phyloP scores from a whole-genome alignment of 345 rosid genomes.

The Firmiana major region DNA sequence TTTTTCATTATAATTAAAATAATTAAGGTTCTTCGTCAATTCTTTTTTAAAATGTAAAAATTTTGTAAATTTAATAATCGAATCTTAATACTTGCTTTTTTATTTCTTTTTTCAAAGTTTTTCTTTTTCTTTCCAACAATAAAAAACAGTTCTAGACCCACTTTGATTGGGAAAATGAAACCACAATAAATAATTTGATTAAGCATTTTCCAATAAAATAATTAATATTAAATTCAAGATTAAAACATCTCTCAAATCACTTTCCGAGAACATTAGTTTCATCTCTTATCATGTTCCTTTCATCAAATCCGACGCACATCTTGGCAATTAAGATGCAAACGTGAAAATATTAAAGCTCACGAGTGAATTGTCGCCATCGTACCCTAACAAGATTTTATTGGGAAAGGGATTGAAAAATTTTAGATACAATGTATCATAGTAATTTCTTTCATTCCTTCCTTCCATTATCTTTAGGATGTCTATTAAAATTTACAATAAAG shows the following conservation, averaged over 20 bases:
- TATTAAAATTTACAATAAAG: not conserved
- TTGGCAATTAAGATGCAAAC: conserved; percentile 11
- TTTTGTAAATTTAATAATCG: too few relatives aligned
- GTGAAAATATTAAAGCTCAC: conserved; percentile 30
- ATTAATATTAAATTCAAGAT: not conserved
- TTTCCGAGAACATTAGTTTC: not conserved
- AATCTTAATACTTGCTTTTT: too few relatives aligned
- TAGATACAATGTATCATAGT: not conserved
- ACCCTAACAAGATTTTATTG: conserved; percentile 30
- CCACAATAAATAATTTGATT: too few relatives aligned
- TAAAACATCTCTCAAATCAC: not conserved
- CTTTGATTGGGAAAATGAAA: too few relatives aligned
- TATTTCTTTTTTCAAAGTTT: too few relatives aligned
- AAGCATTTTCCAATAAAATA: not conserved
- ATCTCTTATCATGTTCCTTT: not conserved
- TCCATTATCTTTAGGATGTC: not conserved
- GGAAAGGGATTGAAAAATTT: conserved; percentile 15
- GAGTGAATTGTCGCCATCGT: conserved; percentile 44
- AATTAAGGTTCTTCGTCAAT: too few relatives aligned
- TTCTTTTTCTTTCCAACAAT: too few relatives aligned
- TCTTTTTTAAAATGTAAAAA: too few relatives aligned
- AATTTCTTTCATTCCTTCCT: not conserved
- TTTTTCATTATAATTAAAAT: too few relatives aligned
- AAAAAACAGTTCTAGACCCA: not conserved
- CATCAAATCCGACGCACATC: not conserved